Conservation (phyloP, 2,329 filamentous ascomycete species). For the Aspergillus brunneoviolaceus region DNA sequence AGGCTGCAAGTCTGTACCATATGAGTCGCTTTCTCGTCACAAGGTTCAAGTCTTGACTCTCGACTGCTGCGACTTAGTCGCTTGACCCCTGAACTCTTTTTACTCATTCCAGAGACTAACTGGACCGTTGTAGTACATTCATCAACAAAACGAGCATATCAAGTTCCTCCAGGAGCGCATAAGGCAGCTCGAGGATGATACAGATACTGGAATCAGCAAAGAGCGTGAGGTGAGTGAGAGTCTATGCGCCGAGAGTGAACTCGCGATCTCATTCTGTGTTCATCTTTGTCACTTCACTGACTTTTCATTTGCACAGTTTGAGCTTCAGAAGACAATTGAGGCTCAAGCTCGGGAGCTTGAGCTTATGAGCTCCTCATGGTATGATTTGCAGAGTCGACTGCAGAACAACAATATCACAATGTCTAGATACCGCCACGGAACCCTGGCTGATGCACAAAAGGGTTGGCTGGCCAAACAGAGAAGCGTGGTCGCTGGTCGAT, state of each 20-base stretch:
- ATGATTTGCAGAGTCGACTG: slow-evolving; percentile 46
- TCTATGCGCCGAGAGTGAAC: neutral
- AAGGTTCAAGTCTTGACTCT: neutral
- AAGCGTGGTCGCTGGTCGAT: slow-evolving; percentile 41
- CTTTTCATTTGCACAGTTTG: slow-evolving; percentile 29
- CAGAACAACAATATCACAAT: slow-evolving; percentile 46
- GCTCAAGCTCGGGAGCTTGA: slow-evolving; percentile 45
- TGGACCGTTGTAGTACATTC: slow-evolving; percentile 37
- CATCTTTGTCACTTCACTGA: slow-evolving; percentile 15
- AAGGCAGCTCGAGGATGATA: slow-evolving; percentile 40
- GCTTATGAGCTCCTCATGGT: slow-evolving; percentile 50
- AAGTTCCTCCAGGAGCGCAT: slow-evolving; percentile 44
- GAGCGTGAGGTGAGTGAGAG: slow-evolving; percentile 39
- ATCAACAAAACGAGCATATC: slow-evolving; percentile 45
- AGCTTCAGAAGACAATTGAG: slow-evolving; percentile 43
- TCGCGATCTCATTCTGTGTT: neutral
- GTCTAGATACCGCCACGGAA: slow-evolving; percentile 41
- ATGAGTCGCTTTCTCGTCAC: slow-evolving; percentile 1
- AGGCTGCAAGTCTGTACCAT: neutral
- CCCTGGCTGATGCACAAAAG: slow-evolving; percentile 38
- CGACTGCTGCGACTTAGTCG: neutral
- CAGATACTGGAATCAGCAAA: slow-evolving; percentile 37
- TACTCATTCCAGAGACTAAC: neutral
- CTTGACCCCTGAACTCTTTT: neutral
- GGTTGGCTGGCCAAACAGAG: slow-evolving; percentile 49